phyloP scores from a whole-genome alignment of 805 yeast species.

The Maudiozyma serrabonitensis region DNA sequence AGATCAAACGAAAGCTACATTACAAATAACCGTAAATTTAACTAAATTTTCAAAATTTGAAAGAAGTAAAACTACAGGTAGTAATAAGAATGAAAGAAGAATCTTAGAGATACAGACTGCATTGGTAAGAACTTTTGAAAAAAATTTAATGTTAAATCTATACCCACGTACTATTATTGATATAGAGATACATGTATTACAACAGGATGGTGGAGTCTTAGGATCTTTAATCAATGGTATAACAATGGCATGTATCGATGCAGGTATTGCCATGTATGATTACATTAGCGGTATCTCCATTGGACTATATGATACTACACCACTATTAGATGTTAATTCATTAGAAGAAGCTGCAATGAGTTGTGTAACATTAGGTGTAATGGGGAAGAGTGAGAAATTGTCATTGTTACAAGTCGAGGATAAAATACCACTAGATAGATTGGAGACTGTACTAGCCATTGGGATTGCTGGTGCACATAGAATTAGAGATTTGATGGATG shows the following conservation, averaged over 20 bases:
- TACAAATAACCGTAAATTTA: conserved; percentile 56
- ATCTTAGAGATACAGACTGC: conserved; percentile 58
- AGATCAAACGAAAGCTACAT: conserved; percentile 41
- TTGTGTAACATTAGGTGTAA: conserved; percentile 68
- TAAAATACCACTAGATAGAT: conserved; percentile 69
- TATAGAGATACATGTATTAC: conserved; percentile 64
- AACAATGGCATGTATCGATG: conserved; percentile 84
- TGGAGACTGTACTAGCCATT: conserved; percentile 66
- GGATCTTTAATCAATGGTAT: conserved; percentile 76
- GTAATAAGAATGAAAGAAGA: conserved; percentile 53
- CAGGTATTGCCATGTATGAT: conserved; percentile 91
- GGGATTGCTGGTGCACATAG: conserved; percentile 84
- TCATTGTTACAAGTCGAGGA: conserved; percentile 73
- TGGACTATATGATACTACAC: conserved; percentile 68
- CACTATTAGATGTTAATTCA: conserved; percentile 72
- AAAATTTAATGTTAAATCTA: conserved; percentile 61
- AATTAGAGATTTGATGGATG: conserved; percentile 77
- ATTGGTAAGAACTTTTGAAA: conserved; percentile 59
- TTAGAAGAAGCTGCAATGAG: conserved; percentile 81
- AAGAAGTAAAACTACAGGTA: conserved; percentile 49
- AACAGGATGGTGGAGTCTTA: conserved; percentile 84
- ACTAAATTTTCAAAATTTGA: conserved; percentile 77
- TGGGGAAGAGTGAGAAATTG: conserved; percentile 73
- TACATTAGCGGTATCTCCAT: conserved; percentile 73
- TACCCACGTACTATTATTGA: conserved; percentile 80